phyloP scores from a whole-genome alignment of 2,329 filamentous ascomycete species.

The Fusarium luffae region DNA sequence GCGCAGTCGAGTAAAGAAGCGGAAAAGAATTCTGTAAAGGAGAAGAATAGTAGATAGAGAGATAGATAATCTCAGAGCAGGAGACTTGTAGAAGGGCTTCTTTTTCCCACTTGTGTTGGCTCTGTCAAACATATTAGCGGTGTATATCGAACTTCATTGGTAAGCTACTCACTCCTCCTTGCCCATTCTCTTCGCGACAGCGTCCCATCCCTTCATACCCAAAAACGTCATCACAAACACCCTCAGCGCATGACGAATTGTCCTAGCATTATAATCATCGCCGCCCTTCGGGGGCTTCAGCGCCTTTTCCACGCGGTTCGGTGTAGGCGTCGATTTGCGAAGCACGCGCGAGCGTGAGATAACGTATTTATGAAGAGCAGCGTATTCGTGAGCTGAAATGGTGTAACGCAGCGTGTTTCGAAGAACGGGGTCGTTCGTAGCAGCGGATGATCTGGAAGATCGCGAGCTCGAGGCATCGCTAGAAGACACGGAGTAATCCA shows the following conservation, averaged over 20 bases:
- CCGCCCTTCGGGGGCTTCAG: conserved; percentile 51
- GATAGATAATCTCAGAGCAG: conserved; percentile 80
- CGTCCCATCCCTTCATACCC: conserved; percentile 71
- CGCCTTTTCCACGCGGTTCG: conserved; percentile 62
- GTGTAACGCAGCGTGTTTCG: conserved; percentile 90
- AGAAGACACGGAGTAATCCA: conserved; percentile 38
- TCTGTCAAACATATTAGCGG: conserved; percentile 33
- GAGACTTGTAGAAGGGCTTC: conserved; percentile 69
- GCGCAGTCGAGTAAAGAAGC: conserved; percentile 86
- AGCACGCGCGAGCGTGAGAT: conserved; percentile 75
- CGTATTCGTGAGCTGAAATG: conserved; percentile 86
- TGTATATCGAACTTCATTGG: neutral
- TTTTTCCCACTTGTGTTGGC: conserved; percentile 54
- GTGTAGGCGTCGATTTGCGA: conserved; percentile 65
- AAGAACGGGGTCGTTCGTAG: conserved; percentile 72
- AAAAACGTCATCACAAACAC: conserved; percentile 74
- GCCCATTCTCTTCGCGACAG: conserved; percentile 61
- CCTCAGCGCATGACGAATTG: conserved; percentile 76
- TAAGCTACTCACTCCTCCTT: conserved; percentile 57
- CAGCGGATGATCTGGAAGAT: conserved; percentile 33
- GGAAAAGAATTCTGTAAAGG: conserved; percentile 87
- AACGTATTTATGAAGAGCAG: conserved; percentile 83
- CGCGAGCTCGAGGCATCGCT: conserved; percentile 40
- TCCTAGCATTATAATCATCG: conserved; percentile 76
- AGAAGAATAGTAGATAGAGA: conserved; percentile 88